Base-by-base conservation (phyloP, 129 eudicot species). In the Chrysanthemum seticuspe region DNA sequence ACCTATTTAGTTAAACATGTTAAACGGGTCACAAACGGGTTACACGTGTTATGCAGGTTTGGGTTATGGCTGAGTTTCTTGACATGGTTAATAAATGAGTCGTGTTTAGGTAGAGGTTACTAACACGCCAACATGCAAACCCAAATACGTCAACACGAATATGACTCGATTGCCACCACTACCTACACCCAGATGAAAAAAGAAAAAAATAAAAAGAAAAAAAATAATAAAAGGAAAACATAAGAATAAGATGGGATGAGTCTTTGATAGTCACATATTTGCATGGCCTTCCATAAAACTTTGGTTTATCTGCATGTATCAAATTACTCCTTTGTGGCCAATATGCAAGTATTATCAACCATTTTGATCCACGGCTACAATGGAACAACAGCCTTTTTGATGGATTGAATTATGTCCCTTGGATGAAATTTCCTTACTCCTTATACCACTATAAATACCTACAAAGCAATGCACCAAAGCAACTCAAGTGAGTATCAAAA, bases 281-380 rank as follows among this genome's bases (percentile, higher is more conserved):
- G 11, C 69, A 70, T 70, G 76, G 81, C 53, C 29, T 60, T 61
- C 70, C 56, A 69, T 69, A 51, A 69, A 13, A 70, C 71, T 18
- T 40, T 61, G 70, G 65, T 69, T 77, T 77, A 70, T 77, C 81
- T 11, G 34, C 40, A 60, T 50, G 55, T 69, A 77, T 77, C 64
- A 55, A 62, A 65, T 19, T 23, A 47, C 44, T 31, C 74, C 15
- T 69, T 51, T 76, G 84, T 79, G 82, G 84, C 62, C 67, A 74
- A 34, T 57, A 58, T 10, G 29, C 29, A 18, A 23, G 23, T 48
- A 70, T 36, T 67, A 55, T 66, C 80, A 62, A 6, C 10, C 47
- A 40, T 40, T 65, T 34, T 50, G 53, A 83, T 86, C 87, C 81
- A 70, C 72, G 85, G 79, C 62, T 67, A 60, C 12, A 11, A 76